phyloP scores from a whole-genome alignment of 2,329 filamentous ascomycete genomes.

The Colletotrichum sp. region DNA sequence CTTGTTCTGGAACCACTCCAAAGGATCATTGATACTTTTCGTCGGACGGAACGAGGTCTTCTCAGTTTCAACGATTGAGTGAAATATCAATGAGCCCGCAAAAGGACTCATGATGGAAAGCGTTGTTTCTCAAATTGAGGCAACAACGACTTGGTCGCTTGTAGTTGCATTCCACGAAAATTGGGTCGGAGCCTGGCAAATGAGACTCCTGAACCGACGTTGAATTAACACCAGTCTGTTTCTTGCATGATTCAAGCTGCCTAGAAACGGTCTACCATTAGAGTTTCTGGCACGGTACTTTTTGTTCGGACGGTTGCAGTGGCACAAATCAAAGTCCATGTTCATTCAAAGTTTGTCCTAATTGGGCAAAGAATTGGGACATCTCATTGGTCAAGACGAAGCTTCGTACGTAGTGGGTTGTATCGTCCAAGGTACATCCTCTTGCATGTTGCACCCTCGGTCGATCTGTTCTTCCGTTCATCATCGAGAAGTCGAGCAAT shows the following conservation, averaged over 20 bases:
- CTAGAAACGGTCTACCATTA: background rate
- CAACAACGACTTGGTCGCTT: background rate
- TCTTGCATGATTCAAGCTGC: background rate
- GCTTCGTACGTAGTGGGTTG: background rate
- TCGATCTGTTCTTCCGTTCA: background rate
- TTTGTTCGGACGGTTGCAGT: background rate
- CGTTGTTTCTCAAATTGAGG: background rate
- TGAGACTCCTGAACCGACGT: background rate
- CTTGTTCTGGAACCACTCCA: rapidly evolving
- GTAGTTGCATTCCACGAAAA: rapidly evolving
- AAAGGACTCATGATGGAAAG: background rate
- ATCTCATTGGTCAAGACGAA: background rate
- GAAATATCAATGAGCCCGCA: too few relatives aligned
- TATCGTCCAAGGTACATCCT: background rate
- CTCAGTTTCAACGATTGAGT: rapidly evolving
- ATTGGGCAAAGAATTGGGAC: background rate
- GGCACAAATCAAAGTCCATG: background rate
- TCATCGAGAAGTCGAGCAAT: background rate
- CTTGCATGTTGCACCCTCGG: background rate
- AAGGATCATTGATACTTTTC: background rate
- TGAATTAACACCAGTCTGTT: background rate
- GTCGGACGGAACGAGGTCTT: background rate
- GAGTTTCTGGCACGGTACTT: background rate
- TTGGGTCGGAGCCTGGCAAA: rapidly evolving
- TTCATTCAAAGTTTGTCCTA: background rate